Base-by-base conservation (phyloP, 2,329 filamentous ascomycete species). In the Zymoseptoria pseudotritici region DNA sequence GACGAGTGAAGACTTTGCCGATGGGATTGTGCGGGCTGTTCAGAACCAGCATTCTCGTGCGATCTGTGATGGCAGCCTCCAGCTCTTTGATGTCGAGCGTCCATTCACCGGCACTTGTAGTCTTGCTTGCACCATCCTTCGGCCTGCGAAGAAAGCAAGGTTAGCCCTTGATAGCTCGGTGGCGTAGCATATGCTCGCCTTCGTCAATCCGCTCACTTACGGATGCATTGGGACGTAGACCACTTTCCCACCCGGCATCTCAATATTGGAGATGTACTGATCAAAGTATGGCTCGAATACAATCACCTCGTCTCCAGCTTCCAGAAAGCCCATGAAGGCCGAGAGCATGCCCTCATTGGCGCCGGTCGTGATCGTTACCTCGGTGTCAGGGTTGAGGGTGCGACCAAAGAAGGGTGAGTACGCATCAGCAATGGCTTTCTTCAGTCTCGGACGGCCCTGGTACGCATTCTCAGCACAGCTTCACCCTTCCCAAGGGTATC, bases 221-320 rank as follows among this genome's bases (percentile, higher is more conserved):
- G 94, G 93, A 63, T 94, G 89, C 73, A 99, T 81, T n/a, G 94
- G 92, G 22, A 97, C 93, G 72, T 97, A 97, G 67, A 93, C 88
- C 65, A 97, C 90, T 73, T 88, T 95, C 66, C 94, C 94, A 56
- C 94, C 94, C 0, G 94, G 87, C 92, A 99, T 97, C 76, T 97
- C 90, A 65, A 99, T 97, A 77, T 99, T 99, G 80, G 88, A 91
- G 67, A 99, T 96, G 74, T 97, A 96, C 86, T 99, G 94, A 76
- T 99, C 94, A 73, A 97, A 99, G 78, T 97, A 99, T 10, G 94
- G 94, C 78, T 99, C 94, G 73, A 99, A 97, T 59, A 99, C 84
- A 66, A 99, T 97, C 66, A 97, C 94, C 75, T 99, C 94, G 72
- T 99, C 94, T 11, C 91, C 94, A 0, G 85, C 83, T 76, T 99